Evolutionary conservation across 2,329 filamentous ascomycete species (phyloP).

Genomic region (Botryotinia convoluta): DNA sequence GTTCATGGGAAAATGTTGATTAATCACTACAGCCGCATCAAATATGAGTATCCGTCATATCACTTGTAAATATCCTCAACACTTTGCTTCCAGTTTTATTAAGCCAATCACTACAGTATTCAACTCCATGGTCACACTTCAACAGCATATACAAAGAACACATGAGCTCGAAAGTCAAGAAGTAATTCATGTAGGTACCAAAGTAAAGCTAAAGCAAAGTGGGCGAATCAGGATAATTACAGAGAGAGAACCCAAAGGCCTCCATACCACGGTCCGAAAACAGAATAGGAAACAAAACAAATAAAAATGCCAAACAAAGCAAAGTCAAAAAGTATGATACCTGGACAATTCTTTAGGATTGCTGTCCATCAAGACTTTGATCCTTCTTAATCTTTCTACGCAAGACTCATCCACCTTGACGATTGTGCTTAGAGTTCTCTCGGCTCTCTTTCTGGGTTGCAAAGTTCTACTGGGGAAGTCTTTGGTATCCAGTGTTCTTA

Average conservation of each 20-base stretch:
- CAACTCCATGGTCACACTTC: too few relatives aligned
- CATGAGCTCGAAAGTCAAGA: background rate
- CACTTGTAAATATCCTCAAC: background rate
- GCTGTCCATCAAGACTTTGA: conserved; percentile 1
- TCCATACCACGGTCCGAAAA: background rate
- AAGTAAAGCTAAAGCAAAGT: conserved; percentile 10
- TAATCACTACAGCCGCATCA: background rate
- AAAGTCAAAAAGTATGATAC: conserved; percentile 5
- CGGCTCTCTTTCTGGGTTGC: background rate
- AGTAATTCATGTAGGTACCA: background rate
- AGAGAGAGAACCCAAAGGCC: background rate
- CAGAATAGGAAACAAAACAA: background rate
- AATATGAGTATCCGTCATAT: background rate
- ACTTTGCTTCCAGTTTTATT: background rate
- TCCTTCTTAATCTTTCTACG: conserved; percentile 1
- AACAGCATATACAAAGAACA: background rate
- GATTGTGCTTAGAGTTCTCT: background rate
- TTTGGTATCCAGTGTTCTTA: conserved; percentile 27
- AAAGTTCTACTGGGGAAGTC: conserved; percentile 28
- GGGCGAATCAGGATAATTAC: background rate
- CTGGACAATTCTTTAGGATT: background rate
- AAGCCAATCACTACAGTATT: background rate
- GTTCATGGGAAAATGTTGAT: background rate
- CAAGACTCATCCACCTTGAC: conserved; percentile 3
- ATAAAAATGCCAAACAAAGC: conserved; percentile 5